Conservation (phyloP, 108 stramenopile genomes). For the Schizochytrium sp. region DNA sequence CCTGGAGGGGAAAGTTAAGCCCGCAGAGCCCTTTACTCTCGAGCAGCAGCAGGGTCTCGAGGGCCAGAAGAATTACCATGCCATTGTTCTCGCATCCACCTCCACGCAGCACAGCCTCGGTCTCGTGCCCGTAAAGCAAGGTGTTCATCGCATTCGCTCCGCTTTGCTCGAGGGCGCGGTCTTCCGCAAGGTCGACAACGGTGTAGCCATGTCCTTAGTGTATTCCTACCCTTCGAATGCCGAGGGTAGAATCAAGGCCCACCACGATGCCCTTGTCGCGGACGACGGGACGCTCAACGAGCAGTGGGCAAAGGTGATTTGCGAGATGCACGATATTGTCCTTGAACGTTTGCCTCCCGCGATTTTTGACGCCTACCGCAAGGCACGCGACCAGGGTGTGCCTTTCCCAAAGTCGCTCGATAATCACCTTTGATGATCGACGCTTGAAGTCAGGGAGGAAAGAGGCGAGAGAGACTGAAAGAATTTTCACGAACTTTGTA, state of each 20-base stretch:
- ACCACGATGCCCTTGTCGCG: not conserved
- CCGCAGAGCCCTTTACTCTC: not conserved
- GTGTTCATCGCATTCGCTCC: slow-evolving; percentile 2
- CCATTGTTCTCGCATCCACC: not conserved
- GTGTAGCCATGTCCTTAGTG: not conserved
- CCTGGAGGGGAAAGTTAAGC: not conserved
- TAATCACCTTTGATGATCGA: too few species aligned
- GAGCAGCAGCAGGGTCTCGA: not conserved
- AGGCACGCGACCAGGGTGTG: not conserved
- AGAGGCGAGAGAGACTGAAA: too few species aligned
- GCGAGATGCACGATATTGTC: not conserved
- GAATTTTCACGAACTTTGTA: too few species aligned
- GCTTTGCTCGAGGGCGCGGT: not conserved
- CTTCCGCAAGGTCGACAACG: not conserved
- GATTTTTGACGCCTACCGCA: not conserved
- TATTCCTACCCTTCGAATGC: not conserved
- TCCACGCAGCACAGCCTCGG: slow-evolving; percentile 17
- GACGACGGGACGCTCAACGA: slow-evolving; percentile 2
- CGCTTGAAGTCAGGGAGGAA: too few species aligned
- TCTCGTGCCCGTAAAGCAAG: not conserved
- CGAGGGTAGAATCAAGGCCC: not conserved
- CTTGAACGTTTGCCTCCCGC: not conserved
- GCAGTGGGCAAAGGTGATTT: not conserved
- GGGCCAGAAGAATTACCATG: not conserved
- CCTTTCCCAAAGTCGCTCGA: not conserved